Conservation (phyloP, 164 flowering plant genomes). For the Protea cynaroides region DNA sequence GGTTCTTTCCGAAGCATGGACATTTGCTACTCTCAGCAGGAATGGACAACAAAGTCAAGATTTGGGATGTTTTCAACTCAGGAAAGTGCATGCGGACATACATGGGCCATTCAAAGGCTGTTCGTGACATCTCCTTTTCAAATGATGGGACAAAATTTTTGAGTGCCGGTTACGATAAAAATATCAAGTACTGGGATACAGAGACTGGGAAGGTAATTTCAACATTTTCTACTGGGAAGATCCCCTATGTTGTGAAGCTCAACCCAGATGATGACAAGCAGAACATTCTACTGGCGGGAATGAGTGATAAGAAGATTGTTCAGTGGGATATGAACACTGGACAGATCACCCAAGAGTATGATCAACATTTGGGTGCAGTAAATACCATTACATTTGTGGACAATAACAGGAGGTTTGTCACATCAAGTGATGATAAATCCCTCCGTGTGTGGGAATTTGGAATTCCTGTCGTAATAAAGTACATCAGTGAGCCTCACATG, state of each 20-base stretch:
- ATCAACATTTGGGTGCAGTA: constrained; percentile 96
- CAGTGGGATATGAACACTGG: constrained; percentile 96
- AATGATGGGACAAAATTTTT: constrained; percentile 93
- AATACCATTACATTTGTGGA: constrained; percentile 96
- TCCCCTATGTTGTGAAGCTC: constrained; percentile 90
- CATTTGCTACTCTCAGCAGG: constrained; percentile 91
- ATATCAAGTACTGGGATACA: constrained; percentile 96
- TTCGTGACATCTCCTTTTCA: constrained; percentile 74
- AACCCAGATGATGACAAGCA: constrained; percentile 97
- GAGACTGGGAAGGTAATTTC: constrained; percentile 95
- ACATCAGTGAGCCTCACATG: constrained; percentile 99
- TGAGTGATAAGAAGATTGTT: constrained; percentile 97
- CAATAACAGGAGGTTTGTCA: constrained; percentile 86
- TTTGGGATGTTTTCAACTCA: constrained; percentile 95
- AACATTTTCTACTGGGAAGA: constrained; percentile 80
- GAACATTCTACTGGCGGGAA: constrained; percentile 85
- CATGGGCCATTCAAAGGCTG: constrained; percentile 95
- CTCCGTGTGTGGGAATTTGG: constrained; percentile 98
- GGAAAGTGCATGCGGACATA: constrained; percentile 97
- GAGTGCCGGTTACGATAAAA: constrained; percentile 91
- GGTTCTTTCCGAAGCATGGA: constrained; percentile 91
- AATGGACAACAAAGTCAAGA: constrained; percentile 94
- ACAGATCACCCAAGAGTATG: constrained; percentile 93
- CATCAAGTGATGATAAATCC: constrained; percentile 93
- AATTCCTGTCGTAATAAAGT: constrained; percentile 96